Base-by-base conservation (phyloP, 2,329 filamentous ascomycete genomes). In the Colletotrichum theobromicola region DNA sequence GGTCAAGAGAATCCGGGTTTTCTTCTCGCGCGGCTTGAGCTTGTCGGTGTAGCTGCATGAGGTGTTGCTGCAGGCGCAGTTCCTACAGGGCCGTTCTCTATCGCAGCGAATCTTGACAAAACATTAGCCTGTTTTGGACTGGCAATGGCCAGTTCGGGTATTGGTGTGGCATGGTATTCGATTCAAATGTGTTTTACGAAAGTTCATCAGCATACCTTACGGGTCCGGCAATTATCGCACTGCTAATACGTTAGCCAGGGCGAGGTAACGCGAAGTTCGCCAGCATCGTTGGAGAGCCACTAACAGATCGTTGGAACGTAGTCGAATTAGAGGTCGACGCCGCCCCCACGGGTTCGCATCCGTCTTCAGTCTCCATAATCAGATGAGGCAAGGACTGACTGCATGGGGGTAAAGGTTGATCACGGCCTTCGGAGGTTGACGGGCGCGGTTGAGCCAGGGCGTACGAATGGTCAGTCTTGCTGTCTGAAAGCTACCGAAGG, bases 1-100 rank as follows among this genome's bases (percentile, higher is more conserved):
- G 57, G 82, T 83, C 35, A 84, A 72, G n/a, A 84, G 80, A 32
- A 84, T 83, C 15, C 83, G 79, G 2, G 82, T 81, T 34, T 83
- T 80, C 73, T 84, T 84, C 75, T 84, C 83, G 21, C 80, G 83
- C 35, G 80, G 80, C 21, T 78, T 79, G 42, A 50, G 5, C 0
- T 75, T 73, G 50, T 81, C 81, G 3, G 78, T 77, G 50, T 84
- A 81, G 15, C 79, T 82, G 46, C 83, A 85, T 13, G 79, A 78
- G 15, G 84, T 82, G 71, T 83, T 83, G 67, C 82, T 81, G 64
- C 83, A 78, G 3, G 80, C 42, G 57, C 83, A 84, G 58, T 84
- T 81, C 32, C 82, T 80, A 55, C 83, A 84, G 2, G 83, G 83
- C 5, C 77, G 79, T 62, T 84, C 81, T 72, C 83, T 82, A 74